Base-by-base conservation (phyloP, 768 basidiomycete genomes). In the Auricularia heimuer region DNA sequence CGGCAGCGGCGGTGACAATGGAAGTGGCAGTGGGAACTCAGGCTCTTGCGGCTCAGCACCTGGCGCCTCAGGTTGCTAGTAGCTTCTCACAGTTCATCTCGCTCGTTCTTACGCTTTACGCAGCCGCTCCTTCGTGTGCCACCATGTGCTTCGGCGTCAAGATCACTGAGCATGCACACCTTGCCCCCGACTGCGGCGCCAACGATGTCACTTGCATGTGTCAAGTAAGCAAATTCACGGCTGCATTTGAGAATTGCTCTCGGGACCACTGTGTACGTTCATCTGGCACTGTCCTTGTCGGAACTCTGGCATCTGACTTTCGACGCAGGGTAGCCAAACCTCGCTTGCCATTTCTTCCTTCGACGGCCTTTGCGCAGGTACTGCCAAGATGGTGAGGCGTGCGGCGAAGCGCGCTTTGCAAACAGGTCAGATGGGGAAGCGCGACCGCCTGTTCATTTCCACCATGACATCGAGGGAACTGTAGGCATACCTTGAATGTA, bases 61-160 rank as follows among this genome's bases (percentile, higher is more conserved):
- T 42, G 39, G 47, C 16, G 18, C 47, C 47, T 29, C 29, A 29
- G 29, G 29, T 29, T 18, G 47, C 1, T 4, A 10, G 0, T 18
- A 51, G 47, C 47, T 18, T 6, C 18, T 18, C 10, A 6, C 4
- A 6, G 11, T 18, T 51, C 21, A 8, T 18, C 4, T 18, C 18
- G 47, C 21, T 6, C 47, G 16, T 6, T 51, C 47, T 21, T 18
- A 18, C 47, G 11, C 47, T 18, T 51, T 45, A 8, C 12, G 7
- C 24, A 60, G 56, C 21, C 29, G 56, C 56, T 18, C 56, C 56
- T 7, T 14, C 14, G 56, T 60, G 56, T 29, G 56, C 56, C 11
- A 33, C 56, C 12, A 60, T 60, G 56, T 60, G 56, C 56, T 60
- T 60, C 56, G 56, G 56, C 29, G 56, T 60, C 24, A 60, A 60